Evolutionary conservation across 2,329 filamentous ascomycete species (phyloP).

Genomic region (Ploettnerulaceae sp.): DNA sequence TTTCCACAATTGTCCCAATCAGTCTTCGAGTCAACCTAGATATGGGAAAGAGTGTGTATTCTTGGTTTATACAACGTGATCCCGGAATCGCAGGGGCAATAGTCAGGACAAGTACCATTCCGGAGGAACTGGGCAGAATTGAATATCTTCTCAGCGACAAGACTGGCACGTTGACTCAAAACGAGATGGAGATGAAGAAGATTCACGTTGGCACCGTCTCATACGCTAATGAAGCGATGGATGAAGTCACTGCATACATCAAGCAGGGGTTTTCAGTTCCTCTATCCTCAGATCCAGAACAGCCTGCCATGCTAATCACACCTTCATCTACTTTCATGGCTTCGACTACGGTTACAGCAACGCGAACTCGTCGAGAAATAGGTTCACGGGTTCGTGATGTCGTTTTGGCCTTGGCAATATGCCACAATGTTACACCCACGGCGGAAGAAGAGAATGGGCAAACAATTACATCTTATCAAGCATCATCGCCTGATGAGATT

Average conservation of each 20-base stretch:
- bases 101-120: constrained; percentile 94
- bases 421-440: constrained; percentile 95
- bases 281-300: constrained; percentile 41
- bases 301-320: constrained; percentile 58
- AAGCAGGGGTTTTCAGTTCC: constrained; percentile 70
- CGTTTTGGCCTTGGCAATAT: constrained; percentile 84
- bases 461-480: constrained; percentile 81
- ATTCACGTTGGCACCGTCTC: constrained; percentile 97
- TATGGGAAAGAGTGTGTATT: constrained; percentile 95
- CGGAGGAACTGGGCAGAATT: constrained; percentile 90
- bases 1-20: constrained; percentile 98
- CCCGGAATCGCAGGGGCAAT: constrained; percentile 86
- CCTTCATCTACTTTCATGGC: constrained; percentile 68
- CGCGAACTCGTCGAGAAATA: constrained; percentile 86
- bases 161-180: constrained; percentile 95
- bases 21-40: constrained; percentile 94
- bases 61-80: constrained; percentile 90
- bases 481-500: constrained; percentile 95
- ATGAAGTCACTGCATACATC: constrained; percentile 85
- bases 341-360: constrained; percentile 55
- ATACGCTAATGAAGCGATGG: constrained; percentile 98
- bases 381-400: constrained; percentile 89
- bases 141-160: constrained; percentile 97
- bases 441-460: constrained; percentile 77
- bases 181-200: constrained; percentile 98